A percentile compares a stretch with the other conserved stretches of the same genome.
Evolutionary conservation across 345 rosid genomes (phyloP).

Genomic region (Gossypium ekmanianum): DNA sequence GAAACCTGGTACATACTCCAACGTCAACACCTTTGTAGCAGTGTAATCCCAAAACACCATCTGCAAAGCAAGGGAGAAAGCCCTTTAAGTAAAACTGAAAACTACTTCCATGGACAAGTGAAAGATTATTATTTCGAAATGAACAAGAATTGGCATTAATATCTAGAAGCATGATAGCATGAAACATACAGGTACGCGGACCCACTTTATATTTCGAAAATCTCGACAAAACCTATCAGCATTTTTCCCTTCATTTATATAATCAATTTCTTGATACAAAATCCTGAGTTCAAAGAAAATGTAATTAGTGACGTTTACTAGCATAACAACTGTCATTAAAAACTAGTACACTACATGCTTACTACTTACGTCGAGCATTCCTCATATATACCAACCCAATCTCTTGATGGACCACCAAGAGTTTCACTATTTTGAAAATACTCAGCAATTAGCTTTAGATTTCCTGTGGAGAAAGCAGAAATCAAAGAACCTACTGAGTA

Average conservation of each 20-base stretch:
- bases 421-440: constrained; percentile 87
- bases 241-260: constrained; percentile 92
- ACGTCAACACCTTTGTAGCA: constrained; percentile 80
- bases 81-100: neutral
- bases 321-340: neutral
- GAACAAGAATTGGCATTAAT: neutral
- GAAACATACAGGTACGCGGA: constrained; percentile 84
- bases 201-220: constrained; percentile 91
- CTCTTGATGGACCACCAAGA: constrained; percentile 71
- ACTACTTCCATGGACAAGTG: neutral
- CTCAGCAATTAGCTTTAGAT: constrained; percentile 80
- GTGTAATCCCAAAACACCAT: constrained; percentile 94
- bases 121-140: neutral
- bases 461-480: constrained; percentile 41
- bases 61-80: constrained; percentile 39
- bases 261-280: constrained; percentile 89
- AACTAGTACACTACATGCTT: constrained; percentile 5
- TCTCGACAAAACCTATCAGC: constrained; percentile 87
- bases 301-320: constrained; percentile 6
- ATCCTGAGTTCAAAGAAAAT: constrained; percentile 51
- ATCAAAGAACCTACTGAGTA: constrained; percentile 7
- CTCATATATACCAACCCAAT: constrained; percentile 91
- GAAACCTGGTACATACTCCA: constrained; percentile 96
- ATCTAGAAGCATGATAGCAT: constrained; percentile 18
- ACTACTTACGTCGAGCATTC: constrained; percentile 78